Evolutionary conservation across 768 basidiomycete genomes (phyloP), one percentile per base, ranked within the genome.

Genomic region (Porpolomopsis calyptriformis): DNA sequence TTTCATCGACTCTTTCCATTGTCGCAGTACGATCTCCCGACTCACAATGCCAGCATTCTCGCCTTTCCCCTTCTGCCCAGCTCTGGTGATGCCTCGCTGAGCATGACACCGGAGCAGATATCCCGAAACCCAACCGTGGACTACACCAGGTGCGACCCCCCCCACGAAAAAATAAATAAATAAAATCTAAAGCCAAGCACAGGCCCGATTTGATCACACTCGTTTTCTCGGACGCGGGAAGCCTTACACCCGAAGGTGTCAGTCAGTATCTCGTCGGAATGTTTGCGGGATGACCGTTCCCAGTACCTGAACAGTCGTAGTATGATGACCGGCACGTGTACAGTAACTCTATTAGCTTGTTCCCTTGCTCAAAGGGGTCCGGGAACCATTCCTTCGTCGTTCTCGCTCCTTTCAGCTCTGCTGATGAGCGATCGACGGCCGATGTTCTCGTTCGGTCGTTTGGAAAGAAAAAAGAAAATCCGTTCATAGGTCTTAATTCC

Each of bases 251-350:
- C 25, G 86, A 89, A 65, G 86, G 87, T 48, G 89, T 96, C 52
- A 92, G 88, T 64, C 90, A 92, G 62, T 93, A 93, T 61, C 74
- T 96, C 36, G 92, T 96, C 48, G 90, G 88, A 53, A 91, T 93
- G 82, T 94, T 89, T 68, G 82, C 85, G 52, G 85, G 80, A 54
- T 84, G 52, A 55, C 36, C 18, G 27, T 25, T 11, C 2, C 39
- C 29, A 14, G 29, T 31, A 31, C 29, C 29, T 31, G 29, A 31
- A 31, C 7, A 31, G 29, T 31, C 29, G 14, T 16, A 23, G 16
- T 39, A 19, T 22, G 38, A 39, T 39, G 18, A 39, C 11, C 38
- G 11, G 38, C 29, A 31, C 29, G 14, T 31, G 29, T 31, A 7
- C 29, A 7, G 14, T n/a, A 31, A 31, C 29, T 14, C 29, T 31